A percentile compares a stretch with the other conserved stretches of the same genome.
These are phyloP conservation scores for Phytophthora constricta DNA, from an alignment of 352 stramenopile genomes.

Conservation along the genomic window DNA sequence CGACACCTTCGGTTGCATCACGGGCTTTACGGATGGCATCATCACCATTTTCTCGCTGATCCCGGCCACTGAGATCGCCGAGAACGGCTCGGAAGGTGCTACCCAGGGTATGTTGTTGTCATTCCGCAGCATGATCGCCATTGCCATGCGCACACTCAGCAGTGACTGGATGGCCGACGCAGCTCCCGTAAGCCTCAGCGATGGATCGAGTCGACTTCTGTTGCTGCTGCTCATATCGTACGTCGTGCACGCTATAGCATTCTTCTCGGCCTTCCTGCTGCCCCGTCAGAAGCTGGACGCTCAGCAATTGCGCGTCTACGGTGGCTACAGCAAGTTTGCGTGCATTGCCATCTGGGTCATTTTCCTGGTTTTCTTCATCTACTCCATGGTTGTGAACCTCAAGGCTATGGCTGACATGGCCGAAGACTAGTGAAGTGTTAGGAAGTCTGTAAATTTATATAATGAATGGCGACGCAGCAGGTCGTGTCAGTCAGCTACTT, in stretches of 20 bases:
- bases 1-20: conserved; percentile 56
- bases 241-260: conserved; percentile 56
- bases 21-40: conserved; percentile 64
- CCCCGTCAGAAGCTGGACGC: conserved; percentile 68
- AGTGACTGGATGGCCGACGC: conserved; percentile 50
- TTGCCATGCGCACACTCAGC: conserved; percentile 62
- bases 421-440: conserved; percentile 20
- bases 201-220: conserved; percentile 37
- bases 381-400: conserved; percentile 59
- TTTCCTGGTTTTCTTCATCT: conserved; percentile 66
- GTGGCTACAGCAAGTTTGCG: conserved; percentile 62
- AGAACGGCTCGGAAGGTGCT: conserved; percentile 73
- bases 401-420: conserved; percentile 48
- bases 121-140: conserved; percentile 65
- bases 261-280: conserved; percentile 61
- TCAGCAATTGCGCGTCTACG: conserved; percentile 70
- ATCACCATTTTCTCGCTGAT: conserved; percentile 79
- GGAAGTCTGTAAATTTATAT: conserved; percentile 33
- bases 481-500: no score
- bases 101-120: conserved; percentile 71
- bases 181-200: conserved; percentile 30
- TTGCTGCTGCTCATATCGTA: conserved; percentile 62
- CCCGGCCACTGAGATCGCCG: conserved; percentile 68
- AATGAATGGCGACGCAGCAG: conserved; percentile 11
- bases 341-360: conserved; percentile 60